phyloP scores from a whole-genome alignment of 225 moss, liverwort and hornwort genomes.

The Sphagnum tenellum region DNA sequence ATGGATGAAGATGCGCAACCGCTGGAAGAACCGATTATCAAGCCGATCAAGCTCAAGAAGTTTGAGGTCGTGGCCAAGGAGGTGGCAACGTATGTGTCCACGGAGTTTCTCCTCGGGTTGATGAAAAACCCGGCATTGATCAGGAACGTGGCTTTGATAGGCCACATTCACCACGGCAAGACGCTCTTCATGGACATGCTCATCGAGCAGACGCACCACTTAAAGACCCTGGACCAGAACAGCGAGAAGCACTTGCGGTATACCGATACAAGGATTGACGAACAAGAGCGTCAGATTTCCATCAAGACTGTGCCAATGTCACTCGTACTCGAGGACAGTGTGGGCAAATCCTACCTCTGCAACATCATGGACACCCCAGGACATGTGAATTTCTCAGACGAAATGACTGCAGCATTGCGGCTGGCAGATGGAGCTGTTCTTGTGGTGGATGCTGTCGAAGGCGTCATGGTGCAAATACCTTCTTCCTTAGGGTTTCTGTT shows the following conservation, averaged over 20 bases:
- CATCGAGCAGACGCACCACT: slow-evolving; percentile 82
- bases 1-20: slow-evolving; percentile 99
- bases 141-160: slow-evolving; percentile 87
- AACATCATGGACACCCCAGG: slow-evolving; percentile 95
- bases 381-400: slow-evolving; percentile 95
- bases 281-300: slow-evolving; percentile 97
- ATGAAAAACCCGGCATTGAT: slow-evolving; percentile 87
- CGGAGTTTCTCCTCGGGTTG: slow-evolving; percentile 80
- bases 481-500: not conserved
- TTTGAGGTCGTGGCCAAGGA: slow-evolving; percentile 85
- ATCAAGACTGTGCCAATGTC: slow-evolving; percentile 98
- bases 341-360: slow-evolving; percentile 79
- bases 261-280: slow-evolving; percentile 91
- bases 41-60: slow-evolving; percentile 77
- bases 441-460: slow-evolving; percentile 98
- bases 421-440: slow-evolving; percentile 91
- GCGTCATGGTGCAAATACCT: slow-evolving; percentile 65
- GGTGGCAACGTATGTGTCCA: slow-evolving; percentile 76
- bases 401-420: slow-evolving; percentile 94
- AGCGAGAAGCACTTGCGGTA: slow-evolving; percentile 96
- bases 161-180: slow-evolving; percentile 89
- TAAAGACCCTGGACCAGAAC: slow-evolving; percentile 74
- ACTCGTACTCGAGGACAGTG: slow-evolving; percentile 81
- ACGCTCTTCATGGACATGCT: slow-evolving; percentile 96
- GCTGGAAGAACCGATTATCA: slow-evolving; percentile 88